Conservation (phyloP, 164 flowering plant genomes). For the Tetracentron sinense region DNA sequence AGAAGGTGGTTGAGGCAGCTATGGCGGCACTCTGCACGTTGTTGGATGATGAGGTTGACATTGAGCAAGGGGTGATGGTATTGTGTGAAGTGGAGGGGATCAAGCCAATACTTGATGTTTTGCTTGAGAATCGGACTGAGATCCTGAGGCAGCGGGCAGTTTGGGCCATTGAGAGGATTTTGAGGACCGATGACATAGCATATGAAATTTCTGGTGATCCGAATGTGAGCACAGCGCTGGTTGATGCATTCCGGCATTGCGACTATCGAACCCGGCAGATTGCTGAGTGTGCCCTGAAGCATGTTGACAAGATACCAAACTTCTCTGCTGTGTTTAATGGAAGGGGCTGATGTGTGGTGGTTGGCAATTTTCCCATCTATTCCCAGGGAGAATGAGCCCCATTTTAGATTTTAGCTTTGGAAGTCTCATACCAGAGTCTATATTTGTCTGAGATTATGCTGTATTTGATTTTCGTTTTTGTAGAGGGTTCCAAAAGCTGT, state of each 20-base stretch:
- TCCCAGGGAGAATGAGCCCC: background rate
- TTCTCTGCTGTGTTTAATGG: slow-evolving; percentile 84
- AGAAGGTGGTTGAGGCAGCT: slow-evolving; percentile 80
- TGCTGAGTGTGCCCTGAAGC: slow-evolving; percentile 89
- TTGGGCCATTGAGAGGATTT: slow-evolving; percentile 33
- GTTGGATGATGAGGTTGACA: slow-evolving; percentile 74
- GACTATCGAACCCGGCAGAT: slow-evolving; percentile 77
- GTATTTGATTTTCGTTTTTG: slow-evolving; percentile 11
- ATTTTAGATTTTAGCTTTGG: background rate
- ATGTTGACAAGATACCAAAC: slow-evolving; percentile 84
- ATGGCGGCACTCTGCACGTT: slow-evolving; percentile 83
- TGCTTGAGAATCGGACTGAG: slow-evolving; percentile 31
- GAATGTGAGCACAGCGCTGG: slow-evolving; percentile 79
- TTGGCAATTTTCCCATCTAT: background rate
- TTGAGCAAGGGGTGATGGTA: slow-evolving; percentile 59
- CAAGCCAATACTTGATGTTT: slow-evolving; percentile 33
- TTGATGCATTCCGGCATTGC: slow-evolving; percentile 87
- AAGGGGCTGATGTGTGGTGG: slow-evolving; percentile 20
- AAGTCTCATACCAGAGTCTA: background rate
- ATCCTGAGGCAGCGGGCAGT: slow-evolving; percentile 28
- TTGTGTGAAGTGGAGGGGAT: slow-evolving; percentile 51
- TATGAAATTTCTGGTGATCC: slow-evolving; percentile 44
- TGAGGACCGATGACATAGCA: slow-evolving; percentile 33
- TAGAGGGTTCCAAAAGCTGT: slow-evolving; percentile 3
- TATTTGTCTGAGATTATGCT: background rate